Percentiles rank a stretch among this genome's conserved stretches.
These are phyloP conservation scores for Tricholoma furcatifolium DNA, from an alignment of 768 basidiomycete genomes.

Conservation along the genomic window DNA sequence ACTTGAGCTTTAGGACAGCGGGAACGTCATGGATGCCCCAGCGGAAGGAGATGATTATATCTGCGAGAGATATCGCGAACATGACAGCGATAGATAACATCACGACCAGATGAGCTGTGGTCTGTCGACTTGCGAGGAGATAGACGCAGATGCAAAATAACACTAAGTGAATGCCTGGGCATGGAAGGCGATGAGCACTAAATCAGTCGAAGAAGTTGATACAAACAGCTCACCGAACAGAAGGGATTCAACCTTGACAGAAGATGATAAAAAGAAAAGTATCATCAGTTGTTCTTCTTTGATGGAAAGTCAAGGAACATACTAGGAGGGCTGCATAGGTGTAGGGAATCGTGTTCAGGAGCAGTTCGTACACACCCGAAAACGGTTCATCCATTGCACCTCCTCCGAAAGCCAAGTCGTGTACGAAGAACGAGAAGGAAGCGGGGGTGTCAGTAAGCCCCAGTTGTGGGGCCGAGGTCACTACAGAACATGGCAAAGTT, in stretches of 20 bases:
- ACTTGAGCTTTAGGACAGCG: constrained; percentile 9
- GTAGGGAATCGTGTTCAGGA: constrained; percentile 1
- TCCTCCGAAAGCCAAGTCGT: no score
- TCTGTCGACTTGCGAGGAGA: constrained; percentile 28
- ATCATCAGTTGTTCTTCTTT: no score
- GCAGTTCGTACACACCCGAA: not conserved
- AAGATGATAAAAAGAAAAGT: not conserved
- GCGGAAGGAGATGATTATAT: constrained; percentile 31
- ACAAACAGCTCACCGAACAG: constrained; percentile 11
- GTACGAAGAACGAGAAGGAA: no score
- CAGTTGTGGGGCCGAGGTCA: no score
- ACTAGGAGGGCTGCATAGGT: constrained; percentile 4
- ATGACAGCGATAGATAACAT: constrained; percentile 31
- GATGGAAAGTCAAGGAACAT: not conserved
- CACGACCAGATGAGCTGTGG: constrained; percentile 26
- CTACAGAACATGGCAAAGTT: no score
- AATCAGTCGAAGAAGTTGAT: not conserved
- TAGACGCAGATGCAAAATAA: constrained; percentile 34
- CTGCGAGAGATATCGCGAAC: constrained; percentile 33
- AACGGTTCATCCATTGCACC: not conserved
- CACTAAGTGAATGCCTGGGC: constrained; percentile 33
- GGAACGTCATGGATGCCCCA: constrained; percentile 24
- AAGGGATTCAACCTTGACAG: constrained; percentile 12
- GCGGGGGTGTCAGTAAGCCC: not conserved
- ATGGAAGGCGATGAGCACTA: not conserved